A percentile compares a stretch with the other conserved stretches of the same genome.
These are phyloP conservation scores for thale cress (Arabidopsis thaliana) DNA, from an alignment of 345 rosid species.

Conservation along the genomic window TAIR10.1 NC_003070.9:24684001-24684500, in stretches of 20 bases:
- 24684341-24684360: background rate
- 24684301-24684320: background rate
- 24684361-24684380: background rate
- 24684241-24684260: slow-evolving; percentile 13
- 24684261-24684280: background rate
- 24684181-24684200: slow-evolving; percentile 28
- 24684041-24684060: too few species aligned
- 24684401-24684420: background rate
- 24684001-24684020: too few species aligned
- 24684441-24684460: slow-evolving; percentile 2
- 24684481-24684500: background rate
- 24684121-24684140: slow-evolving; percentile 26
- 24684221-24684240: slow-evolving; percentile 11
- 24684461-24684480: background rate
- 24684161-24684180: slow-evolving; percentile 12
- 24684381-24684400: too few species aligned
- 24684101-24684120: background rate
- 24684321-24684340: background rate
- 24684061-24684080: too few species aligned
- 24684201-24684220: slow-evolving; percentile 34
- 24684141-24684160: background rate
- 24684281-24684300: background rate
- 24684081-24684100: too few species aligned
- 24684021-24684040: too few species aligned
- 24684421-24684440: background rate